These are phyloP conservation scores for Leptographium wingfieldii DNA, from an alignment of 2,329 filamentous ascomycete species.

Conservation along the genomic window DNA sequence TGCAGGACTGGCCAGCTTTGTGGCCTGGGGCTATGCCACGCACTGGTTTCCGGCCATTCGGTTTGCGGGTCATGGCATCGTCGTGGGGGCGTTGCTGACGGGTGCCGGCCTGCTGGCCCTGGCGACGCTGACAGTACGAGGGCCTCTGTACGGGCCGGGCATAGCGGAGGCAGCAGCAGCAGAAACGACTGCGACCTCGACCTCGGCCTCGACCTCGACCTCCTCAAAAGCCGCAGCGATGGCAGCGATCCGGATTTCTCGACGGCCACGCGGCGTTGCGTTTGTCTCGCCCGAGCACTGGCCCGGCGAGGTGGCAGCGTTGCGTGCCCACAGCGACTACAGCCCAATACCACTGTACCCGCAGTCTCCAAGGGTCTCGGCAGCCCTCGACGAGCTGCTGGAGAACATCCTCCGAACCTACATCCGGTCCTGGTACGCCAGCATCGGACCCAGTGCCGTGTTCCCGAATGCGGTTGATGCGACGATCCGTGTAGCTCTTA, in stretches of 20 bases:
- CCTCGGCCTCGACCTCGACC: constrained; percentile 28
- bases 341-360: constrained; percentile 58
- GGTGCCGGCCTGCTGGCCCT: constrained; percentile 43
- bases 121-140: constrained; percentile 26
- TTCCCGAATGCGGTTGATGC: constrained; percentile 84
- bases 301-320: constrained; percentile 54
- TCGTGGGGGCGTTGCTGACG: constrained; percentile 50
- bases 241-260: not conserved
- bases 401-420: constrained; percentile 71
- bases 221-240: constrained; percentile 15
- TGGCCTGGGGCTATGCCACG: constrained; percentile 79
- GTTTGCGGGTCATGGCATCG: constrained; percentile 75
- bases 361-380: constrained; percentile 63
- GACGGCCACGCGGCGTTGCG: constrained; percentile 13
- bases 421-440: constrained; percentile 74
- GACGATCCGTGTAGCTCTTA: constrained; percentile 59
- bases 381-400: constrained; percentile 67
- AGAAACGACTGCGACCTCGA: not conserved
- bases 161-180: not conserved
- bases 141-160: constrained; percentile 2
- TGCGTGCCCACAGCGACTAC: constrained; percentile 56
- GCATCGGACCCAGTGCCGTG: constrained; percentile 64
- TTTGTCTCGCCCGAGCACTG: constrained; percentile 55
- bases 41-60: constrained; percentile 74
- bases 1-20: constrained; percentile 56